Base-by-base conservation (phyloP, 306 rosid genomes). In the Astragalus glycyphyllos region DNA sequence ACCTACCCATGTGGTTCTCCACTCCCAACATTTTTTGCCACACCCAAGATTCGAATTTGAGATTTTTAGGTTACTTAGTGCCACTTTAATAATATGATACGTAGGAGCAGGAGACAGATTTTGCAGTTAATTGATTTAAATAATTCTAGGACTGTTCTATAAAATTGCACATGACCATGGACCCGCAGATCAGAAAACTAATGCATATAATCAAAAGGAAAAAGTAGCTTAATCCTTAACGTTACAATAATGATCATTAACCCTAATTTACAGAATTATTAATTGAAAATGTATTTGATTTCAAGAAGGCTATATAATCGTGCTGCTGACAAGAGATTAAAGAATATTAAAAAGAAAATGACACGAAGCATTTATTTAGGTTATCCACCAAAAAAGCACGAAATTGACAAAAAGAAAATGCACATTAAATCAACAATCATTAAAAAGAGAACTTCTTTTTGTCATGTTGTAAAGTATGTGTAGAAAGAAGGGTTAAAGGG, bases 261-360 rank as follows among this genome's bases (percentile, higher is more conserved):
- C 66, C 49, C 75, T 56, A 56, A 50, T 71, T 65, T 58, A 55
- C n/a, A 10, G 17, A 59, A 58, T 46, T 38, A 32, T 31, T 40
- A 68, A 76, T 45, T 58, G 26, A 71, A 56, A 41, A 66, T 55
- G 6, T 6, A 31, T 47, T 13, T 53, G 47, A 67, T 62, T 55
- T 8, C 10, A 67, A 47, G 17, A 26, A 58, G 32, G 65, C 9
- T 44, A 44, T 44, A 44, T 4, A 32, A 34, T 46, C 5, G 0
- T 54, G 8, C 1, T 38, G 15, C 3, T 49, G 57, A 69, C 15
- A 1, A 15, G 40, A 26, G 41, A 46, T 14, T 35, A 7, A n/a
- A 37, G 14, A 60, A 32, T 40, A 11, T 2, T 38, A 41, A 31
- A 60, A 59, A 29, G 38, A 69, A 61, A 69, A 69, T 60, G 55